Conservation (phyloP, 352 stramenopile species). For the Pythium diclinum region DNA sequence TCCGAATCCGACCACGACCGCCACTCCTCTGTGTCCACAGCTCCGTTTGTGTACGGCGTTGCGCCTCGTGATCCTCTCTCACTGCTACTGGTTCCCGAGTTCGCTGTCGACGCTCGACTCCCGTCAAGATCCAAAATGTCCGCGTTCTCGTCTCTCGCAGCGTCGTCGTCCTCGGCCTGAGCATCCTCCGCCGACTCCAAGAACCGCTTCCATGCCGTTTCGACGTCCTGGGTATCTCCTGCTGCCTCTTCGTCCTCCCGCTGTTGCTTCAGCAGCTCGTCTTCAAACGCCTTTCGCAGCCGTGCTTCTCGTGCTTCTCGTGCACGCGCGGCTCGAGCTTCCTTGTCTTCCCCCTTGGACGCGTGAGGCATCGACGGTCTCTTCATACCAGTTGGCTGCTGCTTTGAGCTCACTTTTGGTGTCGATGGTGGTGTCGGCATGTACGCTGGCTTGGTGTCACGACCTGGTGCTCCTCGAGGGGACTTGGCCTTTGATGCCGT, state of each 20-base stretch:
- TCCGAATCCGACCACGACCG: slow-evolving; percentile 14
- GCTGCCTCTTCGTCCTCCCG: slow-evolving; percentile 42
- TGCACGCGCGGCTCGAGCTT: slow-evolving; percentile 6
- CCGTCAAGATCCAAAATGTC: slow-evolving; percentile 1
- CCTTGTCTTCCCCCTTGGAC: slow-evolving; percentile 13
- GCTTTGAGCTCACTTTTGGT: slow-evolving; percentile 4
- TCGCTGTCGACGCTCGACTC: slow-evolving; percentile 7
- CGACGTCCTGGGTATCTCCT: slow-evolving; percentile 54
- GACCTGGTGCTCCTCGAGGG: neutral
- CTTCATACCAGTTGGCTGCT: slow-evolving; percentile 8
- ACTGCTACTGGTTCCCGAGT: neutral
- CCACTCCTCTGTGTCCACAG: slow-evolving; percentile 18
- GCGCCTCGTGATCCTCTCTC: neutral
- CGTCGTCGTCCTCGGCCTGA: slow-evolving; percentile 13
- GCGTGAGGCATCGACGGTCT: neutral
- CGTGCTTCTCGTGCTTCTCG: slow-evolving; percentile 14
- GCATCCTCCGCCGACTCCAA: slow-evolving; percentile 36
- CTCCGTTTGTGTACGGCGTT: slow-evolving; percentile 19
- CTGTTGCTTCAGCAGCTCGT: slow-evolving; percentile 18
- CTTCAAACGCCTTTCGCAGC: slow-evolving; percentile 19
- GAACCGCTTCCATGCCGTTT: slow-evolving; percentile 56
- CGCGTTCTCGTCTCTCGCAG: neutral
- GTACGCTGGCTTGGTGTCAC: neutral
- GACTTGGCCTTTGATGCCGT: neutral
- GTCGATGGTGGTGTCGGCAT: slow-evolving; percentile 18